Base-by-base conservation (phyloP, 164 flowering plant species). In the Umbellularia californica region DNA sequence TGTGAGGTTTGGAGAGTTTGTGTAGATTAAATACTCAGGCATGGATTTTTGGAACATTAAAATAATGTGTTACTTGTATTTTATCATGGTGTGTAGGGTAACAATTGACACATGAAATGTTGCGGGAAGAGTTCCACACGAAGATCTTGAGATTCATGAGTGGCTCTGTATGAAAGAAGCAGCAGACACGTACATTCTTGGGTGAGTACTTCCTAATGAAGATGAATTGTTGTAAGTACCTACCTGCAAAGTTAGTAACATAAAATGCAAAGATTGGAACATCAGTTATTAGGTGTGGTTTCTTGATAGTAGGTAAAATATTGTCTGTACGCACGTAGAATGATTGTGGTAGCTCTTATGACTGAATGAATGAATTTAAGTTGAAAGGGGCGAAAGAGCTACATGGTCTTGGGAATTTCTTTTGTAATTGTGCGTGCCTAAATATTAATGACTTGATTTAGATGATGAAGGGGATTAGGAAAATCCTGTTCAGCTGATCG, bases 81-180 rank as follows among this genome's bases (percentile, higher is more conserved):
- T 20, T 1, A 58, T 65, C n/a, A 4, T 73, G 15, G 35, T 50
- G 12, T 50, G 51, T 20, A 95, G 99, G 84, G 86, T 95, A 74
- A 89, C 87, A 24, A 75, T 95, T 52, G 95, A 93, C 51, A 86
- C 97, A 74, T 95, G 99, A 98, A 95, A 95, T 79, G 99, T 95
- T 80, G 98, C 97, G 71, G 99, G 99, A 80, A 86, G 82, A 81
- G 68, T 35, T 80, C 98, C 98, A 30, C 1, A 60, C 70, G 92
- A 89, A 68, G 85, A 87, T 83, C 89, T 93, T 73, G 89, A 93
- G 50, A 87, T 95, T 74, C 97, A 92, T 74, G 96, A 88, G 67
- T 95, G 99, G 99, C 94, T 95, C 58, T 83, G 81, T 76, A 81
- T 82, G 76, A 65, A 87, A 70, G 96, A 93, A 67, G 93, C 95